These are phyloP conservation scores for Malbranchea zuffiana DNA, from an alignment of 2,329 filamentous ascomycete genomes.

Conservation along the genomic window DNA sequence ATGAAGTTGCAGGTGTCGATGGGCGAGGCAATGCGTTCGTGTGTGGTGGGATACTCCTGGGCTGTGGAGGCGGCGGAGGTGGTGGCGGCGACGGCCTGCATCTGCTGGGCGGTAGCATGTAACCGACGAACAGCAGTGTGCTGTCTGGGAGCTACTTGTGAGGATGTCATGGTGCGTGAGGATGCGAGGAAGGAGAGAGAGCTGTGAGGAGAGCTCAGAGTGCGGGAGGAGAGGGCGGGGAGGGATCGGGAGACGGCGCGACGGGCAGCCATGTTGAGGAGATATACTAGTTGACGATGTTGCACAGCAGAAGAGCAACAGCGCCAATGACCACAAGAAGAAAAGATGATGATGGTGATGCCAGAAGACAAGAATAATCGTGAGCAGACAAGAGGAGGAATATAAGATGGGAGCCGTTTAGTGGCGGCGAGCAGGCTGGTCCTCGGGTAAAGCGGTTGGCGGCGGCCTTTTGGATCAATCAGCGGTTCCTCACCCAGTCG, in stretches of 20 bases:
- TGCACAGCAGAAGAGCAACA: neutral
- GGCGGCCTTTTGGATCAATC: constrained; percentile 11
- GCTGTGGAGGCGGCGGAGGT: constrained; percentile 33
- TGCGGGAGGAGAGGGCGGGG: constrained; percentile 28
- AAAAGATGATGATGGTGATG: neutral
- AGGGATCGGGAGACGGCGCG: constrained; percentile 17
- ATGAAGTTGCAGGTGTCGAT: constrained; percentile 50
- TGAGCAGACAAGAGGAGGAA: constrained; percentile 1
- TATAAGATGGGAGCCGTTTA: constrained; percentile 3
- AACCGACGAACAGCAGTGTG: constrained; percentile 20
- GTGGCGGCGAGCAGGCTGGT: constrained; percentile 2
- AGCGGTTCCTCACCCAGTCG: constrained; percentile 1
- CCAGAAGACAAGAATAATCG: constrained; percentile 6
- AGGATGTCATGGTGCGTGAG: constrained; percentile 9
- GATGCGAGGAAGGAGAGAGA: constrained; percentile 18
- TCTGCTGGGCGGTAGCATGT: constrained; percentile 42
- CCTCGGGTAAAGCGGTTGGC: constrained; percentile 10
- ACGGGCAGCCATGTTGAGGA: constrained; percentile 14
- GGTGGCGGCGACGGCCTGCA: constrained; percentile 31
- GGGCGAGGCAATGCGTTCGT: constrained; percentile 42
- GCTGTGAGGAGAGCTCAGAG: constrained; percentile 28
- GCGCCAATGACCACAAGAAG: neutral
- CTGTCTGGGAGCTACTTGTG: constrained; percentile 8
- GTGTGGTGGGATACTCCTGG: constrained; percentile 41
- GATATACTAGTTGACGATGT: no score